phyloP scores from a whole-genome alignment of 108 stramenopile species.

The Cyclostephanos tholiformis region DNA sequence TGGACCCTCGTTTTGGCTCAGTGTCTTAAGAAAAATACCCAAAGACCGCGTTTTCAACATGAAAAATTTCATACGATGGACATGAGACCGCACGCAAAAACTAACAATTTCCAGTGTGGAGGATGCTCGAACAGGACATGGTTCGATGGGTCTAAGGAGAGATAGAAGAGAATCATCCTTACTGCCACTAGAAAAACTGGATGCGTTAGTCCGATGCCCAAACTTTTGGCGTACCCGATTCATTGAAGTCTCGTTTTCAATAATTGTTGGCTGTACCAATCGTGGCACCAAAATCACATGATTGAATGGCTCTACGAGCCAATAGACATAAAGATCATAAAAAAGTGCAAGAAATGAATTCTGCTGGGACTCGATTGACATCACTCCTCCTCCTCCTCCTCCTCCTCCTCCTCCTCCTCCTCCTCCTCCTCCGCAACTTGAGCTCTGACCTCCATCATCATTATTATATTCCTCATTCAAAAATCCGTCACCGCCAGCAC shows the following conservation, averaged over 20 bases:
- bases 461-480: slow-evolving; percentile 60
- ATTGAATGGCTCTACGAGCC: slow-evolving; percentile 85
- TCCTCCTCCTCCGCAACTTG: slow-evolving; percentile 11
- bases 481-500: slow-evolving; percentile 43
- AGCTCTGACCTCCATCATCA: slow-evolving; percentile 11
- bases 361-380: slow-evolving; percentile 49
- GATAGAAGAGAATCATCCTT: slow-evolving; percentile 37
- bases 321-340: slow-evolving; percentile 82
- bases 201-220: slow-evolving; percentile 22
- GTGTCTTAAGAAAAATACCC: slow-evolving; percentile 63
- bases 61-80: slow-evolving; percentile 85
- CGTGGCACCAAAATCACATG: slow-evolving; percentile 67
- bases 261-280: slow-evolving; percentile 14
- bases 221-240: slow-evolving; percentile 45
- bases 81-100: slow-evolving; percentile 86
- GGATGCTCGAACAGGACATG: slow-evolving; percentile 68
- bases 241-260: slow-evolving; percentile 10
- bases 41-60: slow-evolving; percentile 74
- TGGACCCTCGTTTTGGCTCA: slow-evolving; percentile 40
- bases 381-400: slow-evolving; percentile 11
- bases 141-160: slow-evolving; percentile 46
- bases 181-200: slow-evolving; percentile 11
- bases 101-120: slow-evolving; percentile 85
- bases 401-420: slow-evolving; percentile 9
- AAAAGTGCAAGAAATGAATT: slow-evolving; percentile 81